phyloP scores from a whole-genome alignment of 495 filamentous ascomycete species.

The Aspergillus sparsus region DNA sequence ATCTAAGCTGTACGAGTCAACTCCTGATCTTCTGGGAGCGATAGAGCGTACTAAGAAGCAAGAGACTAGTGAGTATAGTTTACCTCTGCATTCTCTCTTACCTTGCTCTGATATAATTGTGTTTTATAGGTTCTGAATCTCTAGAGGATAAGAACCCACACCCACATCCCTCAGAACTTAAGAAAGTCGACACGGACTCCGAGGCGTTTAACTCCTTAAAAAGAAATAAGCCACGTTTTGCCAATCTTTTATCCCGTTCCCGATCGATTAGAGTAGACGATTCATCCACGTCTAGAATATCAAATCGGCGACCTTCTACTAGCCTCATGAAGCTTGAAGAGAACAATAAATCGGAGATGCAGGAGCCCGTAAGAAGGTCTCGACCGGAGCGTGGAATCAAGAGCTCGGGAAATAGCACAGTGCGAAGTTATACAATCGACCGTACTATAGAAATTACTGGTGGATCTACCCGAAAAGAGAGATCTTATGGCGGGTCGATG shows the following conservation, averaged over 20 bases:
- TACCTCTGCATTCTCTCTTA: neutral
- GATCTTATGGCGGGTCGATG: conserved; percentile 50
- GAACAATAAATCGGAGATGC: conserved; percentile 30
- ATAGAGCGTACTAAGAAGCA: conserved; percentile 33
- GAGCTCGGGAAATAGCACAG: conserved; percentile 61
- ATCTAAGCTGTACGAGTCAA: conserved; percentile 43
- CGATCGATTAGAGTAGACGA: conserved; percentile 65
- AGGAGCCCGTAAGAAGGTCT: conserved; percentile 53
- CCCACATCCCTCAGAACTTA: conserved; percentile 27
- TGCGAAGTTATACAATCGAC: conserved; percentile 65
- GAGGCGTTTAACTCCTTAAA: conserved; percentile 33
- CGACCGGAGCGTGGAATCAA: conserved; percentile 62
- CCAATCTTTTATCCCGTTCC: conserved; percentile 63
- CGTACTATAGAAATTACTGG: conserved; percentile 44
- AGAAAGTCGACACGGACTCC: conserved; percentile 35
- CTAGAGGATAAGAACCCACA: conserved; percentile 30
- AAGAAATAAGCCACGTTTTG: conserved; percentile 54
- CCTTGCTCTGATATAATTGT: conserved; percentile 14
- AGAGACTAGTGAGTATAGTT: conserved; percentile 35
- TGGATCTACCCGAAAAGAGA: conserved; percentile 45
- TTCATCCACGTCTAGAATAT: conserved; percentile 35
- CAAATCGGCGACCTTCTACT: conserved; percentile 46
- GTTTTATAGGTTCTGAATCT: conserved; percentile 21
- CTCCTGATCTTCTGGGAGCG: conserved; percentile 42
- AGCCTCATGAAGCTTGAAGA: conserved; percentile 47